Percentiles rank a stretch among this genome's conserved stretches.
Evolutionary conservation across 2,329 filamentous ascomycete genomes (phyloP).

Genomic region (Onygena corvina): DNA sequence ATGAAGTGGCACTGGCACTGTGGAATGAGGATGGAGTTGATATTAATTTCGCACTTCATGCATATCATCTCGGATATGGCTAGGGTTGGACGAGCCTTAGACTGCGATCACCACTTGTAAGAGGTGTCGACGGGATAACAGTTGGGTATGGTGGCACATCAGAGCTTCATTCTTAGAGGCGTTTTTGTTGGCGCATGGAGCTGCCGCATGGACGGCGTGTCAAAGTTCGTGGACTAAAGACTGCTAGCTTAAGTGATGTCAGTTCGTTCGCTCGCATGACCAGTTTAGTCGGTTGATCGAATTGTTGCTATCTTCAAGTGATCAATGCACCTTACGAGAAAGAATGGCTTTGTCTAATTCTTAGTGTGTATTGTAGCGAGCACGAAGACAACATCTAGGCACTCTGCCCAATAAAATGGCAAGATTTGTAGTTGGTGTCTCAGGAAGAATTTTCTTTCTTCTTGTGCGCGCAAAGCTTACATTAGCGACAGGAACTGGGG

Average conservation of each 20-base stretch:
- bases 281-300: background rate
- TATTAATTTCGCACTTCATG: constrained; percentile 10
- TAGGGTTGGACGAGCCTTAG: background rate
- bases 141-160: background rate
- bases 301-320: background rate
- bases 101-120: background rate
- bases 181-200: background rate
- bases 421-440: background rate
- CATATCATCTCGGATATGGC: constrained; percentile 6
- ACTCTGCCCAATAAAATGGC: background rate
- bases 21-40: constrained; percentile 10
- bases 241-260: background rate
- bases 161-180: background rate
- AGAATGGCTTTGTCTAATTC: constrained; percentile 2
- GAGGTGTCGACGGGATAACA: background rate
- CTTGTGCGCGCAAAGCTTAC: background rate
- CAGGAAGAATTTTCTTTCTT: background rate
- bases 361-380: background rate
- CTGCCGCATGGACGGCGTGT: background rate
- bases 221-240: background rate
- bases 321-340: background rate
- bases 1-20: constrained; percentile 11
- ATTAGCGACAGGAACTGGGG: background rate
- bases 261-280: background rate
- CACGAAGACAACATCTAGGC: background rate